A percentile compares a stretch with the other conserved stretches of the same genome.
Evolutionary conservation across 2,329 filamentous ascomycete species (phyloP).

Genomic region (Curvularia verruculosa): DNA sequence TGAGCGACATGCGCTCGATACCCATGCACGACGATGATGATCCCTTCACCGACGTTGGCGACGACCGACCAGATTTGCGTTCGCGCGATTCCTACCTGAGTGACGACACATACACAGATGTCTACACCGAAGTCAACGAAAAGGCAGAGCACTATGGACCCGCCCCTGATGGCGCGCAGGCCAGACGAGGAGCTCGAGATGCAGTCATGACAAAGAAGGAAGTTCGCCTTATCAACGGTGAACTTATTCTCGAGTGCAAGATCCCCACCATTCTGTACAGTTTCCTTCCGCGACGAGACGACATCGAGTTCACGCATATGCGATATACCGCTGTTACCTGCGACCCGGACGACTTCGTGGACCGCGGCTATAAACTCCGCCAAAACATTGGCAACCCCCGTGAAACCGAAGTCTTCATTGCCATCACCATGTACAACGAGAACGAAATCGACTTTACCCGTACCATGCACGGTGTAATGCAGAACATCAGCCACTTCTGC

Average conservation of each 20-base stretch:
- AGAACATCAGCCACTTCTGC: conserved; percentile 97
- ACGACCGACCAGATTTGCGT: conserved; percentile 63
- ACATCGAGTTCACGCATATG: conserved; percentile 98
- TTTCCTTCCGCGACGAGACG: conserved; percentile 89
- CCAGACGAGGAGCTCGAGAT: conserved; percentile 81
- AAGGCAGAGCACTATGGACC: conserved; percentile 84
- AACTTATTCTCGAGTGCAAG: conserved; percentile 97
- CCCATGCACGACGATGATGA: conserved; percentile 68
- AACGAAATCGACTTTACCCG: conserved; percentile 95
- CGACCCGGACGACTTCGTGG: conserved; percentile 91
- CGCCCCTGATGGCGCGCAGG: conserved; percentile 84
- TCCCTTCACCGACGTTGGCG: conserved; percentile 70
- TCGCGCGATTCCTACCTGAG: conserved; percentile 69
- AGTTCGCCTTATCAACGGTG: conserved; percentile 94
- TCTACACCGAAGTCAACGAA: conserved; percentile 52
- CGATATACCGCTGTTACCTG: conserved; percentile 98
- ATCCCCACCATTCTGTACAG: conserved; percentile 98
- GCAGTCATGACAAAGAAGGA: conserved; percentile 93
- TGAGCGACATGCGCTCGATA: conserved; percentile 75
- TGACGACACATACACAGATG: conserved; percentile 65
- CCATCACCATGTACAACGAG: conserved; percentile 99
- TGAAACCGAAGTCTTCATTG: conserved; percentile 95
- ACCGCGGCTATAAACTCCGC: conserved; percentile 86
- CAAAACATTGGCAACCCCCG: conserved; percentile 88
- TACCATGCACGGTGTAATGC: conserved; percentile 98